Evolutionary conservation across 768 basidiomycete species (phyloP).

Genomic region (Calvatia gigantea): DNA sequence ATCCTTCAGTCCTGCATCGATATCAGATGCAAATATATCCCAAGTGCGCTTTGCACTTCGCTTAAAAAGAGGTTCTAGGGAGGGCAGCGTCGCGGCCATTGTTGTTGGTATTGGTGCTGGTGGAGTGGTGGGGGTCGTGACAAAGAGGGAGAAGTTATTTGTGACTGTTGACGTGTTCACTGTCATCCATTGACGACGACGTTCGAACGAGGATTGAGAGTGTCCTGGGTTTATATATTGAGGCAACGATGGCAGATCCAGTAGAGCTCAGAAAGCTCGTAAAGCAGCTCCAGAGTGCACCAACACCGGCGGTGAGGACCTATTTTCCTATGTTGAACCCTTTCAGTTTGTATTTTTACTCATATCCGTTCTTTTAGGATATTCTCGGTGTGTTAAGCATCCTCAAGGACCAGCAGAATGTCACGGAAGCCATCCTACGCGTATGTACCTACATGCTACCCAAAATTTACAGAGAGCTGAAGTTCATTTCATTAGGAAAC

Average conservation of each 20-base stretch:
- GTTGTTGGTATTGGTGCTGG: slow-evolving; percentile 8
- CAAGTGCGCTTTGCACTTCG: slow-evolving; percentile 68
- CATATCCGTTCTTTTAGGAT: slow-evolving; percentile 43
- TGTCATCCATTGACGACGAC: slow-evolving; percentile 8
- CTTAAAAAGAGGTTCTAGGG: slow-evolving; percentile 63
- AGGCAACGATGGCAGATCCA: slow-evolving; percentile 22
- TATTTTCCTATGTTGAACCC: slow-evolving; percentile 31
- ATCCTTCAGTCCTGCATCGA: slow-evolving; percentile 56
- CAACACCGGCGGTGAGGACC: slow-evolving; percentile 53
- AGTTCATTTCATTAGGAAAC: slow-evolving; percentile 60
- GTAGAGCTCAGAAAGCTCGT: slow-evolving; percentile 77
- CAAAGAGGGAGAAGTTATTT: slow-evolving; percentile 9
- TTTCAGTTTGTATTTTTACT: slow-evolving; percentile 32
- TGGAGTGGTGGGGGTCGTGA: slow-evolving; percentile 6
- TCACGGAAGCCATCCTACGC: slow-evolving; percentile 72
- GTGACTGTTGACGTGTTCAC: slow-evolving; percentile 6
- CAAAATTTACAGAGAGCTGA: slow-evolving; percentile 13
- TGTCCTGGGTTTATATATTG: slow-evolving; percentile 10
- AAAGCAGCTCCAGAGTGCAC: slow-evolving; percentile 69
- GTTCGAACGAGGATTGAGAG: slow-evolving; percentile 3
- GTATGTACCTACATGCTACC: slow-evolving; percentile 45
- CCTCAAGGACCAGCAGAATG: slow-evolving; percentile 63
- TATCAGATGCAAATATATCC: slow-evolving; percentile 63
- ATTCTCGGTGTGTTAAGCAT: slow-evolving; percentile 54
- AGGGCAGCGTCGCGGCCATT: slow-evolving; percentile 53